Percentiles rank a stretch among this genome's conserved stretches.
phyloP scores from a whole-genome alignment of 768 basidiomycete genomes.

The Trametopsis cervina region DNA sequence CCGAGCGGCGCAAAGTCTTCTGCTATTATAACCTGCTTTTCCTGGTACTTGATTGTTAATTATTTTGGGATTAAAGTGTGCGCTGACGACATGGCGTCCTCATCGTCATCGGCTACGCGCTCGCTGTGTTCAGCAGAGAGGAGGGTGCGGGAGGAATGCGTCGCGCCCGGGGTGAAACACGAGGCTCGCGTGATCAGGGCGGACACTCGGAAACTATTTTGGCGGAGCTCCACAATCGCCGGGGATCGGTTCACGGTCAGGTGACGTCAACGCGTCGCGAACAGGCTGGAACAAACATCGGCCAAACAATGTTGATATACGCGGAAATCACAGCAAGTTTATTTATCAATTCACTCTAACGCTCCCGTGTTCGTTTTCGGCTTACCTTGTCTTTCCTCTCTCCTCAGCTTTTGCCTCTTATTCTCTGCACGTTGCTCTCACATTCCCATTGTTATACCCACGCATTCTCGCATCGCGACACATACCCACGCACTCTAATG shows the following conservation, averaged over 20 bases:
- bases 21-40: too few relatives aligned
- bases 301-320: conserved; percentile 9
- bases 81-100: too few relatives aligned
- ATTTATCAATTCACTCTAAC: too few relatives aligned
- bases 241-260: conserved; percentile 6
- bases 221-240: too few relatives aligned
- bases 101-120: too few relatives aligned
- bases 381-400: conserved; percentile 1
- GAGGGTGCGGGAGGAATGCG: background rate
- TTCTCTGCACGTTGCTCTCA: background rate
- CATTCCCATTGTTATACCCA: conserved; percentile 3
- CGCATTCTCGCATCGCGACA: background rate
- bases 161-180: background rate
- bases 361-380: background rate
- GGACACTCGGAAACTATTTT: background rate
- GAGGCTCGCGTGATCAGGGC: background rate
- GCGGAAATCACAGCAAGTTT: background rate
- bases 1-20: too few relatives aligned
- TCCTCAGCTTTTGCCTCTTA: background rate
- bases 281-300: conserved; percentile 5
- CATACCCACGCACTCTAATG: conserved; percentile 40
- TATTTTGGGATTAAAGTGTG: too few relatives aligned
- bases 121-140: too few relatives aligned
- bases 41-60: too few relatives aligned
- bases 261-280: conserved; percentile 12